Percentiles rank a stretch among this genome's conserved stretches.
Evolutionary conservation across 257 asterid species (phyloP).

Genomic region (Knoxia roxburghii): DNA sequence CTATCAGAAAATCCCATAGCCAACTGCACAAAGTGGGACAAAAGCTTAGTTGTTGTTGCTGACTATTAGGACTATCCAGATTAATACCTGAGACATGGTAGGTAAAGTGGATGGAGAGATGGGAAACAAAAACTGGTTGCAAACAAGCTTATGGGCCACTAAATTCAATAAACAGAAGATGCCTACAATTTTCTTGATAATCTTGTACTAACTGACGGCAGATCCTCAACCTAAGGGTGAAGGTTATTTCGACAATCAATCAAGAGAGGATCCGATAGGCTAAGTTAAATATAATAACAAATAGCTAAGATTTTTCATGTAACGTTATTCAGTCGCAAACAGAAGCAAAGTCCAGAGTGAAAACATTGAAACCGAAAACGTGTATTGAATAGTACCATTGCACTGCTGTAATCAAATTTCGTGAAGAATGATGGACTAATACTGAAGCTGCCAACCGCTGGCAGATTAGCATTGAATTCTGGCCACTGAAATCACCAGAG

Average conservation of each 20-base stretch:
- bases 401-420: constrained; percentile 78
- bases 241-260: neutral
- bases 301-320: neutral
- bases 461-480: constrained; percentile 60
- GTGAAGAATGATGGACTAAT: constrained; percentile 75
- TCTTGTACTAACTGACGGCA: neutral
- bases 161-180: neutral
- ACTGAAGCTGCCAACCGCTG: constrained; percentile 58
- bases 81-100: neutral
- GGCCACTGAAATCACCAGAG: constrained; percentile 69
- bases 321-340: neutral
- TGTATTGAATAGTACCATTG: constrained; percentile 48
- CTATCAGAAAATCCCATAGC: too few species aligned
- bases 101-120: neutral
- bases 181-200: neutral
- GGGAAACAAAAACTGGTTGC: neutral
- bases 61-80: neutral
- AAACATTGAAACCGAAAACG: constrained; percentile 3
- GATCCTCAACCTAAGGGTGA: neutral
- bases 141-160: neutral
- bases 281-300: neutral
- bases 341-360: neutral
- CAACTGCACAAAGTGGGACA: too few species aligned
- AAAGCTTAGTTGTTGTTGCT: too few species aligned
- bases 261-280: neutral